phyloP scores from a whole-genome alignment of 495 filamentous ascomycete genomes.

The Penicillium cataractarum region DNA sequence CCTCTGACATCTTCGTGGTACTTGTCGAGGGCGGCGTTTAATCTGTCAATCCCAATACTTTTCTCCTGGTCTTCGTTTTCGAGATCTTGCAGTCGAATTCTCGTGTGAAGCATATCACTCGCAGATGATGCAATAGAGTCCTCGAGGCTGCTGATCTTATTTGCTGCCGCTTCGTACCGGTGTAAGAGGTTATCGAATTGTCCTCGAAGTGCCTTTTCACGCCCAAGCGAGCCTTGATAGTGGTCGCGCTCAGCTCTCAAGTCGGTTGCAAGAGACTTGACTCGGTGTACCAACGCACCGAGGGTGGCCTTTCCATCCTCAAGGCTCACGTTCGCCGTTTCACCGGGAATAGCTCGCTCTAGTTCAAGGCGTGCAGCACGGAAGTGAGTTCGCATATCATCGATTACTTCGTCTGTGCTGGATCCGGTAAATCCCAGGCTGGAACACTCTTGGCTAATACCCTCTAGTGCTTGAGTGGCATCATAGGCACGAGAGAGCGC shows the following conservation, averaged over 20 bases:
- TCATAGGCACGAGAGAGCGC: conserved; percentile 44
- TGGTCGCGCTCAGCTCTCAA: conserved; percentile 36
- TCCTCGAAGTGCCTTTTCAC: conserved; percentile 42
- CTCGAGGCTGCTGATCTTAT: conserved; percentile 55
- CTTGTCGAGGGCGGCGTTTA: conserved; percentile 62
- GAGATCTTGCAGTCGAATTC: conserved; percentile 50
- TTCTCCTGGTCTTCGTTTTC: conserved; percentile 59
- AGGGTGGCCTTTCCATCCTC: conserved; percentile 44
- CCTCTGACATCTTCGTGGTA: conserved; percentile 67
- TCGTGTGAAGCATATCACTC: conserved; percentile 49
- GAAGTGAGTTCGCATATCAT: conserved; percentile 55
- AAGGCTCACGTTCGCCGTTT: conserved; percentile 51
- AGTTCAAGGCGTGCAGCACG: conserved; percentile 69
- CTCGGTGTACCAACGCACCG: conserved; percentile 38
- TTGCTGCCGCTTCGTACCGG: conserved; percentile 42
- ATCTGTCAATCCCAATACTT: conserved; percentile 58
- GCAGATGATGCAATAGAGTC: conserved; percentile 60
- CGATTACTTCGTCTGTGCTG: conserved; percentile 52
- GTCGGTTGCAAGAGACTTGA: conserved; percentile 42
- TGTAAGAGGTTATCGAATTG: conserved; percentile 48
- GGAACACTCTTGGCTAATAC: conserved; percentile 46
- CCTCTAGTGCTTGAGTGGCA: conserved; percentile 39
- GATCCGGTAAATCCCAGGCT: conserved; percentile 59
- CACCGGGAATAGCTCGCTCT: conserved; percentile 68
- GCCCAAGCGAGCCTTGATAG: conserved; percentile 36